A percentile compares a stretch with the other conserved stretches of the same genome.
Evolutionary conservation across 768 basidiomycete genomes (phyloP).

Genomic region (Phanerochaete carnosa): DNA sequence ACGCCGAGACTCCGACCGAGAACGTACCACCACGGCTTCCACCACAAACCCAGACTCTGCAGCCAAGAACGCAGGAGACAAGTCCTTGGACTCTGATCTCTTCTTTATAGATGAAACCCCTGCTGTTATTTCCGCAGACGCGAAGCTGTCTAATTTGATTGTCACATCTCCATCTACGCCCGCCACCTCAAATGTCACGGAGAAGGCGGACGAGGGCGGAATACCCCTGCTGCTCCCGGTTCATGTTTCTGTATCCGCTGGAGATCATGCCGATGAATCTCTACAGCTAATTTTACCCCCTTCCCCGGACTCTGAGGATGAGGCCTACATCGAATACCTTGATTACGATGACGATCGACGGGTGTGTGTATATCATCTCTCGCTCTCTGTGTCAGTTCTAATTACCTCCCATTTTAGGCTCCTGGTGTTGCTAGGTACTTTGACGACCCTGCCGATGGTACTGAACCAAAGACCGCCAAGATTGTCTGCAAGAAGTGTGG

Average conservation of each 20-base stretch:
- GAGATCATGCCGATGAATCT: conserved; percentile 20
- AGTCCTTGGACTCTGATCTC: conserved; percentile 13
- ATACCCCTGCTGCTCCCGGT: conserved; percentile 53
- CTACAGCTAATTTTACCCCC: conserved; percentile 45
- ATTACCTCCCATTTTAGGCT: conserved; percentile 33
- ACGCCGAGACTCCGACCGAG: not conserved
- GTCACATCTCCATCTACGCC: conserved; percentile 4
- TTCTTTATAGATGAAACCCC: conserved; percentile 54
- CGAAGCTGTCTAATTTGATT: conserved; percentile 16
- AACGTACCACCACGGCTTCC: not conserved
- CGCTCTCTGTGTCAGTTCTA: not conserved
- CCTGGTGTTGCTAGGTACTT: conserved; percentile 61
- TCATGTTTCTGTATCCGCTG: conserved; percentile 55
- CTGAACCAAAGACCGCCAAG: conserved; percentile 40
- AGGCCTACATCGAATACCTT: conserved; percentile 73
- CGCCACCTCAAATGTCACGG: conserved; percentile 6
- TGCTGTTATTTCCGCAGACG: conserved; percentile 27
- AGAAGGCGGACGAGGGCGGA: conserved; percentile 7
- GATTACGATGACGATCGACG: conserved; percentile 63
- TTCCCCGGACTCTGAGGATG: conserved; percentile 44
- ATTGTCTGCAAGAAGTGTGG: conserved; percentile 78
- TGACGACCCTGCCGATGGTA: conserved; percentile 35
- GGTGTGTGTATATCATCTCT: conserved; percentile 32
- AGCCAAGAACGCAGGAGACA: not conserved
- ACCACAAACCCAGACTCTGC: not conserved